Percentiles rank a stretch among this genome's conserved stretches.
phyloP scores from a whole-genome alignment of 192 early-diverging fungal species.

The Funneliformis geosporum region DNA sequence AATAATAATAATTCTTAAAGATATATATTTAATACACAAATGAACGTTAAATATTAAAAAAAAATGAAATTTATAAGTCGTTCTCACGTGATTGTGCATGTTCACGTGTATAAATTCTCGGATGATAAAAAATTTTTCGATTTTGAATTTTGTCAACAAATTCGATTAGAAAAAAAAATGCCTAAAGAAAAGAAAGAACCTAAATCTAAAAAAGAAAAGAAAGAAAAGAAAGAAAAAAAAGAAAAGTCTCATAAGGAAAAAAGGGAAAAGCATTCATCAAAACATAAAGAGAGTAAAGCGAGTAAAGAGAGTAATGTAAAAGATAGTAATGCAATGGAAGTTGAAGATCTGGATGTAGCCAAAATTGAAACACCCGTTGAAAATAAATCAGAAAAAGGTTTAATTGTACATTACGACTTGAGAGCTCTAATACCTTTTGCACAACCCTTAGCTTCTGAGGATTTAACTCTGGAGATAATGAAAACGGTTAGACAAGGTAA shows the following conservation, averaged over 20 bases:
- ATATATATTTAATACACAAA: no score
- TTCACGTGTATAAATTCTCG: no score
- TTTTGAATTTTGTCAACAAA: neutral
- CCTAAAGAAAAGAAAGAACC: conserved; percentile 28
- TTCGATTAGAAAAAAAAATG: neutral
- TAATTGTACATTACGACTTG: conserved; percentile 45
- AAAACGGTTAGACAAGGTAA: conserved; percentile 92
- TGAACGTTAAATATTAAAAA: no score
- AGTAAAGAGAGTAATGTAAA: conserved; percentile 19
- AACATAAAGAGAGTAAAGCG: neutral
- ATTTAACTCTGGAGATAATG: conserved; percentile 81
- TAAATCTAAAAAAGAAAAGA: conserved; percentile 24
- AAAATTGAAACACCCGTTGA: neutral
- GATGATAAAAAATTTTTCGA: no score
- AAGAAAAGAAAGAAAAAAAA: conserved; percentile 42
- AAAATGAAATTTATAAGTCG: no score
- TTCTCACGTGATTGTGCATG: no score
- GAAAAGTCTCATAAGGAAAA: conserved; percentile 57
- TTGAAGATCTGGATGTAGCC: conserved; percentile 41
- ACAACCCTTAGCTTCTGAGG: conserved; percentile 78
- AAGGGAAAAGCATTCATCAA: conserved; percentile 35
- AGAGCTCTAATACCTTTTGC: conserved; percentile 71
- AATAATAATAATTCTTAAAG: neutral
- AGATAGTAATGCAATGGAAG: conserved; percentile 54
- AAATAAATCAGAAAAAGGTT: conserved; percentile 37